phyloP scores from a whole-genome alignment of 2,329 filamentous ascomycete genomes.

The Epicoccum nigrum region DNA sequence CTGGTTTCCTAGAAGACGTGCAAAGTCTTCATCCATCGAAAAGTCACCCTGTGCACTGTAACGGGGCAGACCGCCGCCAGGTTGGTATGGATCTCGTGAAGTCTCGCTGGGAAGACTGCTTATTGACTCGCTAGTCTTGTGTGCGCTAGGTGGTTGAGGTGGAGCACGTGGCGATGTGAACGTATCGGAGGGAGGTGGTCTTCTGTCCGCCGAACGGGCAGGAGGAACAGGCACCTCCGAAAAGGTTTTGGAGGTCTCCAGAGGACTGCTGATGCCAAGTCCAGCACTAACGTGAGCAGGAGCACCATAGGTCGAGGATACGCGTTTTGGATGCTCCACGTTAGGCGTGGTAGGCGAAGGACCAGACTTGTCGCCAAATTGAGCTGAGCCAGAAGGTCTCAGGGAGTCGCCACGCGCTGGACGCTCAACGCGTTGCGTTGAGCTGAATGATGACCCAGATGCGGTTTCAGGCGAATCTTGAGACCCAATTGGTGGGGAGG shows the following conservation, averaged over 20 bases:
- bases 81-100: constrained; percentile 36
- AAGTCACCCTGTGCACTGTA: constrained; percentile 82
- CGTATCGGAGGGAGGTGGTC: constrained; percentile 47
- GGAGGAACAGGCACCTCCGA: constrained; percentile 53
- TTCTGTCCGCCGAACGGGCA: constrained; percentile 55
- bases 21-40: constrained; percentile 94
- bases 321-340: constrained; percentile 47
- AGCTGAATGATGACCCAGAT: constrained; percentile 47
- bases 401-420: constrained; percentile 68
- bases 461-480: constrained; percentile 42
- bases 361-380: constrained; percentile 65
- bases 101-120: constrained; percentile 52
- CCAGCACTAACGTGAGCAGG: constrained; percentile 48
- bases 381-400: constrained; percentile 53
- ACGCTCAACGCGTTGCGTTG: constrained; percentile 49
- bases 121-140: constrained; percentile 52
- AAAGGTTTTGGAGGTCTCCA: constrained; percentile 49
- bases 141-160: constrained; percentile 50
- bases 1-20: constrained; percentile 78
- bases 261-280: constrained; percentile 50
- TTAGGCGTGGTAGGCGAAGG: constrained; percentile 52
- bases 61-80: constrained; percentile 48
- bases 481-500: constrained; percentile 47
- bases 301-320: constrained; percentile 42
- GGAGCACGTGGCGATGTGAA: constrained; percentile 56